These are phyloP conservation scores for Euphorbia peplus DNA, from an alignment of 345 rosid species.

Conservation along the genomic window DNA sequence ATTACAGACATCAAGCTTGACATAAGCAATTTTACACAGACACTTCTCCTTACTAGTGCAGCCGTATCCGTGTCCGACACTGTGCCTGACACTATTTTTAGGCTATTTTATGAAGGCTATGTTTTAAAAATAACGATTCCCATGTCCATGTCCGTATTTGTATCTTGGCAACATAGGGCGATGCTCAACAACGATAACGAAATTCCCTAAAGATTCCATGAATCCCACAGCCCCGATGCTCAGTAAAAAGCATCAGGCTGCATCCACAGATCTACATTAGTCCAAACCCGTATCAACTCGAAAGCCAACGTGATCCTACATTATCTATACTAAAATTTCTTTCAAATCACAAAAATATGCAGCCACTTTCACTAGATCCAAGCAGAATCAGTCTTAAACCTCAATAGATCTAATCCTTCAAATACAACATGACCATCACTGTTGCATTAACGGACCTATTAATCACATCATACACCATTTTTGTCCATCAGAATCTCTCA, in stretches of 20 bases:
- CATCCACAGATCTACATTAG: background rate
- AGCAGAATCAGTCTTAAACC: background rate
- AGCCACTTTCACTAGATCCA: background rate
- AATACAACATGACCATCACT: background rate
- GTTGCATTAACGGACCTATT: background rate
- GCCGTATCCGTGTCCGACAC: no score
- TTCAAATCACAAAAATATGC: background rate
- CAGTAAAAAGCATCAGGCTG: background rate
- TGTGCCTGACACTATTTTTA: no score
- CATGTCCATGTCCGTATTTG: no score
- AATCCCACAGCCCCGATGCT: constrained; percentile 8
- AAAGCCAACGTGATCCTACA: constrained; percentile 4
- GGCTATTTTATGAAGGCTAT: no score
- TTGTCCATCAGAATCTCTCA: background rate
- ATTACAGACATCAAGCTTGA: background rate
- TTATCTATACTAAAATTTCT: background rate
- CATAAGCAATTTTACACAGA: background rate
- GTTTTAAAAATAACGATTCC: no score
- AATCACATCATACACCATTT: constrained; percentile 5
- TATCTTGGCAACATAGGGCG: no score
- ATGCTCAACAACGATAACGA: background rate
- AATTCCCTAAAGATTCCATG: constrained; percentile 7
- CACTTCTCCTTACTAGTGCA: no score
- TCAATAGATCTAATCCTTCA: background rate
- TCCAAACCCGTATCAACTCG: background rate